phyloP scores from a whole-genome alignment of 2,329 filamentous ascomycete species.

The Neofusicoccum sp. region DNA sequence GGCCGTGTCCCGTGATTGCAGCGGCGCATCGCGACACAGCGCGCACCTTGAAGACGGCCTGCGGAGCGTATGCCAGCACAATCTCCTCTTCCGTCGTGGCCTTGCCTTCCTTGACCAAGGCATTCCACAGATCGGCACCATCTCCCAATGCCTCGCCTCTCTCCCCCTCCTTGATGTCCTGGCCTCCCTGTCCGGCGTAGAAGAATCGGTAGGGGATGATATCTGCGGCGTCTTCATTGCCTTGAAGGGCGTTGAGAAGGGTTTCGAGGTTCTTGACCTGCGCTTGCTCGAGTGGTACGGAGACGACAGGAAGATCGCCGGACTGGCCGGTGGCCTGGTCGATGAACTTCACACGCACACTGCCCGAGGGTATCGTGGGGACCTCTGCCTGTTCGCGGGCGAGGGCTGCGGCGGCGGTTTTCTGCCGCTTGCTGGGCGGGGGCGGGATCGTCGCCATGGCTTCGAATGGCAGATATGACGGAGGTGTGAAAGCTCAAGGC shows the following conservation, averaged over 20 bases:
- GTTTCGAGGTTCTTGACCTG: constrained; percentile 87
- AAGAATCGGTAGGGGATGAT: constrained; percentile 69
- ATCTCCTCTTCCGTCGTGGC: constrained; percentile 21
- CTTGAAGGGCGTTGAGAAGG: constrained; percentile 81
- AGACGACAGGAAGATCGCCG: constrained; percentile 69
- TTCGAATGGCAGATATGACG: background rate
- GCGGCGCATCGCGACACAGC: constrained; percentile 88
- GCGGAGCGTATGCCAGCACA: constrained; percentile 58
- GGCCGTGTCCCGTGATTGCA: constrained; percentile 85
- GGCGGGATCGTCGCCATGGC: constrained; percentile 79
- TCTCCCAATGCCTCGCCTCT: constrained; percentile 48
- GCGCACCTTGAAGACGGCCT: constrained; percentile 92
- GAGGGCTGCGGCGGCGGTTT: constrained; percentile 71
- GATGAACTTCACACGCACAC: constrained; percentile 83
- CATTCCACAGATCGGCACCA: constrained; percentile 48
- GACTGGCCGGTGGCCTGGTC: constrained; percentile 73
- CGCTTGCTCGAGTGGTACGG: constrained; percentile 80
- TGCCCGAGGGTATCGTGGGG: constrained; percentile 69
- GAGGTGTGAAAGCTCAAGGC: background rate
- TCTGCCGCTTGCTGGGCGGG: constrained; percentile 87
- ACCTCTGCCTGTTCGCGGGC: constrained; percentile 77
- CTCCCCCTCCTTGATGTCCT: constrained; percentile 13
- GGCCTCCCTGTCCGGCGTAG: constrained; percentile 47
- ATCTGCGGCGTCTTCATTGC: constrained; percentile 58
- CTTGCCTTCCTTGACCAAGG: constrained; percentile 42